Evolutionary conservation across 2,329 filamentous ascomycete species (phyloP), one percentile per base, ranked within the genome.

Genomic region (Tolypocladium tundrense): DNA sequence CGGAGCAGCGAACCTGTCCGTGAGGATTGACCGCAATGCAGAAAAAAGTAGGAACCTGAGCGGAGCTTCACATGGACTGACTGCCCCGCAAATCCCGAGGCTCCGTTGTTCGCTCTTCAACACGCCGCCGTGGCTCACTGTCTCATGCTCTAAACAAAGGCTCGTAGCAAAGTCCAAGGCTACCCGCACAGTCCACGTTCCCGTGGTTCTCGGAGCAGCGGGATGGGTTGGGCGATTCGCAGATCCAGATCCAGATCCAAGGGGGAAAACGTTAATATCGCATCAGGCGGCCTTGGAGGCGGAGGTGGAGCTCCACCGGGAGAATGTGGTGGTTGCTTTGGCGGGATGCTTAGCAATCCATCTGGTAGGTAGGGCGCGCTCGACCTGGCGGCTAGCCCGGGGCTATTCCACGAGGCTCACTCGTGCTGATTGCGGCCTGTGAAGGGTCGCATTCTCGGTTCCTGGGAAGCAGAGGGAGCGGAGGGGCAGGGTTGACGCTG

Each of bases 261-360:
- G 51, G 35, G 35, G 14, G 10, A 40, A 24, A 19, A 51, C 35
- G 31, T 51, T 51, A 51, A 51, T 51, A 51, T 51, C 48, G 48
- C 48, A 35, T 31, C 48, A 35, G 31, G 48, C 48, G 39, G 39
- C 40, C 16, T 41, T 37, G 53, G 41, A 45, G 53, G 37, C 33
- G n/a, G 52, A 27, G 52, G 52, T 40, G 52, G 52, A 53, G 51
- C 51, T 37, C 33, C 51, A 53, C 51, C n/a, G 11, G 35, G 35
- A 35, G 48, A 35, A n/a, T 31, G 19, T 51, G 31, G 48, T 51
- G 48, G 48, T 51, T 35, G 48, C 48, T 21, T 10, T 16, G 45
- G 53, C 53, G 39, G 24, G 39, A 40, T 54, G 53, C 53, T 54
- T 54, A 54, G 53, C 42, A 54, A 54, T 54, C 53, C 53, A 27